phyloP scores from a whole-genome alignment of 2,329 filamentous ascomycete species.

The Trichoderma lentiforme region DNA sequence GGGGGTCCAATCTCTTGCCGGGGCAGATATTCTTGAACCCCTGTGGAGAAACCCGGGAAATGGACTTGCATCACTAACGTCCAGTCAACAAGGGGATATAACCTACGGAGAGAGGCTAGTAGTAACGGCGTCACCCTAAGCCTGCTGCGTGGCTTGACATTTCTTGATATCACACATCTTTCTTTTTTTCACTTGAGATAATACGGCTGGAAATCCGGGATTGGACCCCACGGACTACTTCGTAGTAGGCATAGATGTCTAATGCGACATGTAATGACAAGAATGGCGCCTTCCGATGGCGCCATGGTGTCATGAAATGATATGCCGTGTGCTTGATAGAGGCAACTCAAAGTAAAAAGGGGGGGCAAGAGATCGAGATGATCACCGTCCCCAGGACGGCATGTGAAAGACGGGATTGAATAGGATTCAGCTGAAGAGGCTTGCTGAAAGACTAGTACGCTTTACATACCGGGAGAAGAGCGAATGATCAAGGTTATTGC shows the following conservation, averaged over 20 bases:
- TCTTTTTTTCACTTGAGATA: neutral
- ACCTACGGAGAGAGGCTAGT: neutral
- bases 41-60: neutral
- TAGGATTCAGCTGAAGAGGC: neutral
- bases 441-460: neutral
- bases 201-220: neutral
- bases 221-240: neutral
- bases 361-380: neutral
- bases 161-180: neutral
- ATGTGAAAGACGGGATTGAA: neutral
- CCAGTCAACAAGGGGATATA: neutral
- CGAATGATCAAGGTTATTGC: neutral
- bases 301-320: conserved; percentile 7
- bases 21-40: neutral
- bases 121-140: neutral
- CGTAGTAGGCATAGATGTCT: neutral
- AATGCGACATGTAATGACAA: neutral
- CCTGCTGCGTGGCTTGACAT: neutral
- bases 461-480: neutral
- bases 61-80: neutral
- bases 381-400: neutral
- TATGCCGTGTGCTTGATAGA: neutral
- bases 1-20: neutral
- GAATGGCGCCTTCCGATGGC: conserved; percentile 7
- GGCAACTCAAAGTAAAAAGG: neutral